These are phyloP conservation scores for Chenopodium album DNA, from an alignment of 148 eudicot genomes.

Conservation along the genomic window DNA sequence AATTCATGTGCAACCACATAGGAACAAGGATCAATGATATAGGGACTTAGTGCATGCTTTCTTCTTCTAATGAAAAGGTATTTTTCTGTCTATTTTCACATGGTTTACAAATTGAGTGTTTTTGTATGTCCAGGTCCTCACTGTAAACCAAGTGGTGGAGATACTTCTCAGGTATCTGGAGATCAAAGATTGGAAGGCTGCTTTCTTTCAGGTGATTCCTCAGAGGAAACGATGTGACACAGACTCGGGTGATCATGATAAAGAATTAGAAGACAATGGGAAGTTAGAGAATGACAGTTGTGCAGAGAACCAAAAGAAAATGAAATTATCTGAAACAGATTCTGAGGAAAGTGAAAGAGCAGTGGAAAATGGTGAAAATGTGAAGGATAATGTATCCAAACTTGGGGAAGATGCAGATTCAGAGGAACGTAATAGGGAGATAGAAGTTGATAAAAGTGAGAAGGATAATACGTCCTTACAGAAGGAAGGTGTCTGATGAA, in stretches of 20 bases:
- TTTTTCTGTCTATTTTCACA: not conserved
- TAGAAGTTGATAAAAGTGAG: slow-evolving; percentile 11
- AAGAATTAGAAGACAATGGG: slow-evolving; percentile 32
- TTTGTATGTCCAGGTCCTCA: slow-evolving; percentile 62
- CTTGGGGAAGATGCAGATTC: not conserved
- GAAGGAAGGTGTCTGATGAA: not conserved
- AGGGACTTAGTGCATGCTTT: not conserved
- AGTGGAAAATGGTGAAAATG: slow-evolving; percentile 16
- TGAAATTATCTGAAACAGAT: slow-evolving; percentile 41
- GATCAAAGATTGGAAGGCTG: slow-evolving; percentile 81
- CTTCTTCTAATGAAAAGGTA: not conserved
- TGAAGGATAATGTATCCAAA: slow-evolving; percentile 3
- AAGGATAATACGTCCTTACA: slow-evolving; percentile 1
- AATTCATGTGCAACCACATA: not conserved
- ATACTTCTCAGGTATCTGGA: slow-evolving; percentile 87
- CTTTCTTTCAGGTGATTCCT: slow-evolving; percentile 88
- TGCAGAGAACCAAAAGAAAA: slow-evolving; percentile 35
- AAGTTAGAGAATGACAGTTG: slow-evolving; percentile 13
- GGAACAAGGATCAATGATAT: not conserved
- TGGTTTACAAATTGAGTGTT: not conserved
- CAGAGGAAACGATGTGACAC: slow-evolving; percentile 73
- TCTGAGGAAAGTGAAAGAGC: slow-evolving; percentile 22
- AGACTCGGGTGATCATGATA: slow-evolving; percentile 31
- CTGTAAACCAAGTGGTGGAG: slow-evolving; percentile 95
- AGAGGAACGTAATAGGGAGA: slow-evolving; percentile 15